phyloP scores from a whole-genome alignment of 2,329 filamentous ascomycete species.

The Neonectria neomacrospora region DNA sequence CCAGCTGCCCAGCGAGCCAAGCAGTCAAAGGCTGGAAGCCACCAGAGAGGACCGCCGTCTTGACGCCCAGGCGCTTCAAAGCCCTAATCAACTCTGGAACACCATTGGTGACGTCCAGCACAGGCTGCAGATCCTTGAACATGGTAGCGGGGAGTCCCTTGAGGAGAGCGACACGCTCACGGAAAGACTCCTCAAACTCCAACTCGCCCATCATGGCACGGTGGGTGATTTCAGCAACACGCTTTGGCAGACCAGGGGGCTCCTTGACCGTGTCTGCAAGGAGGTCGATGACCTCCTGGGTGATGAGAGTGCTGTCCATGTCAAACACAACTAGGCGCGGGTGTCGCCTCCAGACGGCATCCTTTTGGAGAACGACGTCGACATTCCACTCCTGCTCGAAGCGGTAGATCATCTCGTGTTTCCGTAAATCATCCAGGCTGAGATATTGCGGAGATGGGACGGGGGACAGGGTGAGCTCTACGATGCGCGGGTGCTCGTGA shows the following conservation, averaged over 20 bases:
- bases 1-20: slow-evolving; percentile 84
- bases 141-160: slow-evolving; percentile 82
- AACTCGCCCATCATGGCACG: slow-evolving; percentile 96
- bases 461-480: slow-evolving; percentile 73
- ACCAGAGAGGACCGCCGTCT: slow-evolving; percentile 90
- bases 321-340: slow-evolving; percentile 94
- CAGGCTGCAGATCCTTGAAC: slow-evolving; percentile 79
- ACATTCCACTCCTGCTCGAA: slow-evolving; percentile 93
- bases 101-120: slow-evolving; percentile 84
- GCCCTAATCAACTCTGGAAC: slow-evolving; percentile 78
- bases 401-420: slow-evolving; percentile 82
- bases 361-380: slow-evolving; percentile 80
- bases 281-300: slow-evolving; percentile 97
- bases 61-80: slow-evolving; percentile 82
- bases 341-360: slow-evolving; percentile 79
- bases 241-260: slow-evolving; percentile 76
- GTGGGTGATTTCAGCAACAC: slow-evolving; percentile 89
- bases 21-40: slow-evolving; percentile 90
- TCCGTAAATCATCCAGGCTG: slow-evolving; percentile 75
- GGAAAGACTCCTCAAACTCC: slow-evolving; percentile 87
- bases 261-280: slow-evolving; percentile 82
- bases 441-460: slow-evolving; percentile 71
- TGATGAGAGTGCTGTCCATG: slow-evolving; percentile 98
- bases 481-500: slow-evolving; percentile 68
- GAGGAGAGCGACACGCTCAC: slow-evolving; percentile 82